Percentiles rank a stretch among this genome's conserved stretches.
Conservation (phyloP, 352 stramenopile species). For the Phytopythium oedochilum region DNA sequence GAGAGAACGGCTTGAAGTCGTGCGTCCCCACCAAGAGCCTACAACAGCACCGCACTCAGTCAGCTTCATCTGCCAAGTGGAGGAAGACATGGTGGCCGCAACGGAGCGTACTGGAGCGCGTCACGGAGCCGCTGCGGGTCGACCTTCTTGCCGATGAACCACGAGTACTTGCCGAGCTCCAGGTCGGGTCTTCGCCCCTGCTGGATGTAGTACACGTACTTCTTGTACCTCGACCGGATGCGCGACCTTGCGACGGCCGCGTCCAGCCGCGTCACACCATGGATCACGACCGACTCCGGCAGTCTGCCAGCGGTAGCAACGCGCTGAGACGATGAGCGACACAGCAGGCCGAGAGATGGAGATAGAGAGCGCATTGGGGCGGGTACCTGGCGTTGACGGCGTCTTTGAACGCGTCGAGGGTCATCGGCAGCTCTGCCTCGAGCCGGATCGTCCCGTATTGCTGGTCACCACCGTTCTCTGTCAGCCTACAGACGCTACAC, state of each 20-base stretch:
- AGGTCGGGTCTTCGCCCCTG: slow-evolving; percentile 70
- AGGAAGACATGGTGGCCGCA: no score
- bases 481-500: neutral
- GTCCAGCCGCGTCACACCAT: slow-evolving; percentile 29
- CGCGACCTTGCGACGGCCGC: slow-evolving; percentile 27
- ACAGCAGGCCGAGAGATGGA: no score
- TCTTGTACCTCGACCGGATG: slow-evolving; percentile 82
- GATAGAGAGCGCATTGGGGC: neutral
- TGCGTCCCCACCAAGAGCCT: slow-evolving; percentile 64
- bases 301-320: slow-evolving; percentile 29
- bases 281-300: slow-evolving; percentile 40
- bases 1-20: slow-evolving; percentile 80
- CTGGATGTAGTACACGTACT: slow-evolving; percentile 90
- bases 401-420: slow-evolving; percentile 36
- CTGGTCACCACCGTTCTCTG: slow-evolving; percentile 23
- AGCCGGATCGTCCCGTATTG: slow-evolving; percentile 84
- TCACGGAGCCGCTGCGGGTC: slow-evolving; percentile 56
- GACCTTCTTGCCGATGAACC: slow-evolving; percentile 71
- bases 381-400: slow-evolving; percentile 51
- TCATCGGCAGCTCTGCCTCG: slow-evolving; percentile 26
- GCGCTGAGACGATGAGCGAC: no score
- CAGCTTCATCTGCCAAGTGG: no score
- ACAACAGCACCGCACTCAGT: neutral
- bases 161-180: slow-evolving; percentile 70
- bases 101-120: slow-evolving; percentile 40